phyloP scores from a whole-genome alignment of 768 basidiomycete genomes.

The Floccularia luteovirens region DNA sequence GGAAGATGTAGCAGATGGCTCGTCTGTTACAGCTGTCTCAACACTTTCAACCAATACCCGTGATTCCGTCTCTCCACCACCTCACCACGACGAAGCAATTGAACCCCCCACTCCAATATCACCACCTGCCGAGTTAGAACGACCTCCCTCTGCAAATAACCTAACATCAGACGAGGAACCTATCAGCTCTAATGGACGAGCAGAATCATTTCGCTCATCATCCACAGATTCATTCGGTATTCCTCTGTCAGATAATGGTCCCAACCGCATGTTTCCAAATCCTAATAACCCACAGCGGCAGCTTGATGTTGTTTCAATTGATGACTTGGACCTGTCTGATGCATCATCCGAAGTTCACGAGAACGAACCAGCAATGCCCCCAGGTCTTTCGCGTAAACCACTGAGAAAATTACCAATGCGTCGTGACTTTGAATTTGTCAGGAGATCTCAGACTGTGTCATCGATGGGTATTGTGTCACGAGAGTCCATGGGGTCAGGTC shows the following conservation, averaged over 20 bases:
- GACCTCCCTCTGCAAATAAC: not conserved
- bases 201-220: conserved; percentile 32
- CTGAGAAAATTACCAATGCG: conserved; percentile 61
- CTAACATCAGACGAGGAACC: no score
- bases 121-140: not conserved
- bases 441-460: conserved; percentile 59
- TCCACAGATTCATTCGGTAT: conserved; percentile 48
- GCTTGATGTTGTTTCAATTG: conserved; percentile 70
- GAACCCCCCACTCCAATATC: no score
- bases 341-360: conserved; percentile 50
- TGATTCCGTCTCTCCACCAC: no score
- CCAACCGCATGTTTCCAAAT: conserved; percentile 28
- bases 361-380: conserved; percentile 30
- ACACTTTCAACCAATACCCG: no score
- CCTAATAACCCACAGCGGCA: conserved; percentile 41
- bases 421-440: conserved; percentile 76
- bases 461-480: conserved; percentile 71
- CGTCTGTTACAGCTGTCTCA: no score
- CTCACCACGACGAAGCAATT: no score
- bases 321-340: conserved; percentile 78
- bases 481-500: conserved; percentile 48
- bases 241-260: conserved; percentile 23
- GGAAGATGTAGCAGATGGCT: no score
- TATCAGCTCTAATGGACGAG: no score
- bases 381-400: conserved; percentile 48